phyloP scores from a whole-genome alignment of 2,329 filamentous ascomycete genomes.

The Chaetomiaceae sp. region DNA sequence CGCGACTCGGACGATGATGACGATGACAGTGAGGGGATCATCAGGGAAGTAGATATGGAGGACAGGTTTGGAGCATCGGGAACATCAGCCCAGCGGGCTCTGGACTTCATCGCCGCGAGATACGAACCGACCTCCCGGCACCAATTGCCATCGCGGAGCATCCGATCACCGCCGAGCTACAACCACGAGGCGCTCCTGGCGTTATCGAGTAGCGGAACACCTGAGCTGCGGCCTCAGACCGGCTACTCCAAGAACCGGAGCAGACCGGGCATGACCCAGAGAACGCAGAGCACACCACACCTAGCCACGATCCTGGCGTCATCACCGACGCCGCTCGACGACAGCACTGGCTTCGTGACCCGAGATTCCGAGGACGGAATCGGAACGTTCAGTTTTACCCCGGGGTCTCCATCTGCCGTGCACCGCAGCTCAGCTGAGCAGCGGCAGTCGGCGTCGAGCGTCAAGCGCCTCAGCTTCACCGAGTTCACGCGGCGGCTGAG shows the following conservation, averaged over 20 bases:
- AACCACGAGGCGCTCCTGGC: slow-evolving; percentile 31
- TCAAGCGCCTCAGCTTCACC: slow-evolving; percentile 54
- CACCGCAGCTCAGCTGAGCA: slow-evolving; percentile 35
- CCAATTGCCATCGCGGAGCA: slow-evolving; percentile 29
- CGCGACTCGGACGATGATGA: slow-evolving; percentile 35
- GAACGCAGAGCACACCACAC: slow-evolving; percentile 45
- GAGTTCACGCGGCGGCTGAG: slow-evolving; percentile 56
- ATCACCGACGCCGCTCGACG: slow-evolving; percentile 11
- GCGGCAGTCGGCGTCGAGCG: slow-evolving; percentile 47
- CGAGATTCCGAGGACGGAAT: slow-evolving; percentile 29
- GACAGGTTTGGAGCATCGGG: slow-evolving; percentile 22
- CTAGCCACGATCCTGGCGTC: slow-evolving; percentile 28
- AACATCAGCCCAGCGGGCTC: slow-evolving; percentile 37
- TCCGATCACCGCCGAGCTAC: slow-evolving; percentile 29
- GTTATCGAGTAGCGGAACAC: slow-evolving; percentile 29
- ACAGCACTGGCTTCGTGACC: not conserved
- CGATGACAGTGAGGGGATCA: slow-evolving; percentile 32
- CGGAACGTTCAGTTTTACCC: slow-evolving; percentile 11
- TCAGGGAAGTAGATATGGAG: slow-evolving; percentile 25
- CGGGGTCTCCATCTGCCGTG: slow-evolving; percentile 17
- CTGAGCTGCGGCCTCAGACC: slow-evolving; percentile 45
- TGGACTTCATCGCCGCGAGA: slow-evolving; percentile 45
- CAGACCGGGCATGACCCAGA: slow-evolving; percentile 38
- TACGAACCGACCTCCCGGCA: slow-evolving; percentile 27
- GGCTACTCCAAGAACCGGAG: slow-evolving; percentile 39